Evolutionary conservation across 2,329 filamentous ascomycete species (phyloP).

Genomic region (Fusarium guadeloupense): DNA sequence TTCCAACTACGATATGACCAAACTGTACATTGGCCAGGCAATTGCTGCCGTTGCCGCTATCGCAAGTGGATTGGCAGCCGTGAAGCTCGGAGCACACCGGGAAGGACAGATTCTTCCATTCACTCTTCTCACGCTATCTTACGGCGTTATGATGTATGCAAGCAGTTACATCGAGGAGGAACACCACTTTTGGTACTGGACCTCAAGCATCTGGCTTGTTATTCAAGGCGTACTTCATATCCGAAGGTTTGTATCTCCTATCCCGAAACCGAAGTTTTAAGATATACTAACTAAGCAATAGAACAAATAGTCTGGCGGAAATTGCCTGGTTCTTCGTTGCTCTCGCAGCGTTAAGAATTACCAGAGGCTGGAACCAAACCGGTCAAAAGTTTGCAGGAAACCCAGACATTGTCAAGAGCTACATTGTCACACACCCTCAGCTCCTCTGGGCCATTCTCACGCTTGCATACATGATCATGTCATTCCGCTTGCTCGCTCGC

Average conservation of each 20-base stretch:
- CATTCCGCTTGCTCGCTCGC: constrained; percentile 54
- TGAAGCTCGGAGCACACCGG: constrained; percentile 15
- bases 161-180: constrained; percentile 98
- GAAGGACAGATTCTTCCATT: constrained; percentile 53
- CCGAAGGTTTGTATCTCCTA: constrained; percentile 47
- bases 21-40: constrained; percentile 61
- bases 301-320: constrained; percentile 42
- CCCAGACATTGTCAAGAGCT: constrained; percentile 81
- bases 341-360: constrained; percentile 70
- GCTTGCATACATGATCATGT: constrained; percentile 72
- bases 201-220: constrained; percentile 74
- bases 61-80: constrained; percentile 17
- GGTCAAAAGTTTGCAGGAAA: constrained; percentile 96
- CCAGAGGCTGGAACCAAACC: constrained; percentile 92
- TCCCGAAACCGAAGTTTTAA: too few relatives aligned
- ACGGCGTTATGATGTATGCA: constrained; percentile 94
- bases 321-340: constrained; percentile 54
- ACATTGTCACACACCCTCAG: constrained; percentile 70
- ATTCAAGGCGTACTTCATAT: constrained; percentile 61
- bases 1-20: constrained; percentile 85
- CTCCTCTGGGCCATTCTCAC: constrained; percentile 80
- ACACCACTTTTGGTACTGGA: constrained; percentile 99
- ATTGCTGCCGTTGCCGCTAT: constrained; percentile 48
- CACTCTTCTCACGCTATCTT: constrained; percentile 64
- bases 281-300: constrained; percentile 27